phyloP scores from a whole-genome alignment of 2,329 filamentous ascomycete genomes.

The Juglanconis sp. region DNA sequence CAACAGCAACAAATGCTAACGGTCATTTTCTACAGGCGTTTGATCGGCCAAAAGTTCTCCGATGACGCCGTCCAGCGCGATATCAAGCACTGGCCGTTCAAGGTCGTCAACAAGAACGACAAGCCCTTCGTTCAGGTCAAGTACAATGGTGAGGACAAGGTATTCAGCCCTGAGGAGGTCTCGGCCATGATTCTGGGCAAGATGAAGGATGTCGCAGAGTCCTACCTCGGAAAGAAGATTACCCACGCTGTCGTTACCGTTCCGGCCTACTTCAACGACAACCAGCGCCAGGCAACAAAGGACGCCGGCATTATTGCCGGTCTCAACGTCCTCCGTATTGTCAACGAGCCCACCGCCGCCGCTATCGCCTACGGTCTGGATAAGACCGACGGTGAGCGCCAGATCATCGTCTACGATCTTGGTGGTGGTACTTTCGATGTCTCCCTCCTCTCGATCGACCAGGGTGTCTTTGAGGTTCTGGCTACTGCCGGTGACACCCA shows the following conservation, averaged over 20 bases:
- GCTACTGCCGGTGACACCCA: conserved; percentile 96
- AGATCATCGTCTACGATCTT: conserved; percentile 91
- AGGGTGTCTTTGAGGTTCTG: conserved; percentile 91
- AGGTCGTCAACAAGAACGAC: conserved; percentile 82
- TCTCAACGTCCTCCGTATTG: conserved; percentile 91
- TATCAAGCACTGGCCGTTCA: conserved; percentile 98
- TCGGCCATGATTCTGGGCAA: conserved; percentile 79
- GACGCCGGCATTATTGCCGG: conserved; percentile 89
- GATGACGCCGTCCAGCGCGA: conserved; percentile 89
- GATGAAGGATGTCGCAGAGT: conserved; percentile 82
- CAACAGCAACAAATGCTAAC: conserved; percentile 28
- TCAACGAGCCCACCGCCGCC: conserved; percentile 94
- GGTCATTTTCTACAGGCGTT: conserved; percentile 51
- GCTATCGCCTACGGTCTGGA: conserved; percentile 93
- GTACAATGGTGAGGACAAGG: conserved; percentile 62
- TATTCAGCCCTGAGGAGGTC: conserved; percentile 77
- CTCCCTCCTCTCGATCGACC: conserved; percentile 84
- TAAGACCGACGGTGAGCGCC: conserved; percentile 78
- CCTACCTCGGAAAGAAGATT: conserved; percentile 77
- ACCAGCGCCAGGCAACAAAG: conserved; percentile 95
- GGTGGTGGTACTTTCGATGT: conserved; percentile 96
- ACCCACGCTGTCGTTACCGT: conserved; percentile 90
- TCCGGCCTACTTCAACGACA: conserved; percentile 97
- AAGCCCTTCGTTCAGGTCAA: conserved; percentile 83
- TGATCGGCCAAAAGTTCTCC: conserved; percentile 79